A percentile compares a stretch with the other conserved stretches of the same genome.
phyloP scores from a whole-genome alignment of 2,329 filamentous ascomycete species.

The Dothideomycetes sp. region DNA sequence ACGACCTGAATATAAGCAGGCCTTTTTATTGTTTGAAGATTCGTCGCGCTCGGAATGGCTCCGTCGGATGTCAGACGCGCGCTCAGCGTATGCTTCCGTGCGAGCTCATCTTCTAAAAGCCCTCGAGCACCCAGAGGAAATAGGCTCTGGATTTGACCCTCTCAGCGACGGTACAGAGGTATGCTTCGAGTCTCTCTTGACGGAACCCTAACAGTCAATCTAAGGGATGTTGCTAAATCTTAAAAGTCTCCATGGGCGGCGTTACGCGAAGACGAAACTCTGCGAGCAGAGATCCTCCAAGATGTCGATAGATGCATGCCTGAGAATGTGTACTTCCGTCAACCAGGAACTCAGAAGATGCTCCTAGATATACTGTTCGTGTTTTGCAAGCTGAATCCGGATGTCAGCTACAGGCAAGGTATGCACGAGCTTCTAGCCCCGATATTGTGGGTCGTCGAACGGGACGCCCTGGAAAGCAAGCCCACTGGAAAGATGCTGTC shows the following conservation, averaged over 20 bases:
- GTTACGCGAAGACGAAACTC: slow-evolving; percentile 71
- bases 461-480: slow-evolving; percentile 53
- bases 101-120: slow-evolving; percentile 67
- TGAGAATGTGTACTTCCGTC: slow-evolving; percentile 81
- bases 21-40: slow-evolving; percentile 68
- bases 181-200: slow-evolving; percentile 20
- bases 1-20: slow-evolving; percentile 33
- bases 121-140: slow-evolving; percentile 72
- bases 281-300: slow-evolving; percentile 82
- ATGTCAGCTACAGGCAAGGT: slow-evolving; percentile 86
- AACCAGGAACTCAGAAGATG: slow-evolving; percentile 64
- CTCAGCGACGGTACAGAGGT: slow-evolving; percentile 70
- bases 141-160: slow-evolving; percentile 67
- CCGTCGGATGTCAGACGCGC: slow-evolving; percentile 53
- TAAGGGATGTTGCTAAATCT: slow-evolving; percentile 30
- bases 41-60: slow-evolving; percentile 58
- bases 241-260: slow-evolving; percentile 80
- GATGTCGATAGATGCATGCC: slow-evolving; percentile 87
- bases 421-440: slow-evolving; percentile 96
- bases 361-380: slow-evolving; percentile 86
- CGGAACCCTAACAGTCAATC: slow-evolving; percentile 8
- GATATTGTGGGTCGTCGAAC: slow-evolving; percentile 71
- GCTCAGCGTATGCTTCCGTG: slow-evolving; percentile 62
- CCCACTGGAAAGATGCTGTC: background rate
- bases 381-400: slow-evolving; percentile 84